Evolutionary conservation across 495 filamentous ascomycete genomes (phyloP), one percentile per base, ranked within the genome.

Genomic region (Podospora australis): DNA sequence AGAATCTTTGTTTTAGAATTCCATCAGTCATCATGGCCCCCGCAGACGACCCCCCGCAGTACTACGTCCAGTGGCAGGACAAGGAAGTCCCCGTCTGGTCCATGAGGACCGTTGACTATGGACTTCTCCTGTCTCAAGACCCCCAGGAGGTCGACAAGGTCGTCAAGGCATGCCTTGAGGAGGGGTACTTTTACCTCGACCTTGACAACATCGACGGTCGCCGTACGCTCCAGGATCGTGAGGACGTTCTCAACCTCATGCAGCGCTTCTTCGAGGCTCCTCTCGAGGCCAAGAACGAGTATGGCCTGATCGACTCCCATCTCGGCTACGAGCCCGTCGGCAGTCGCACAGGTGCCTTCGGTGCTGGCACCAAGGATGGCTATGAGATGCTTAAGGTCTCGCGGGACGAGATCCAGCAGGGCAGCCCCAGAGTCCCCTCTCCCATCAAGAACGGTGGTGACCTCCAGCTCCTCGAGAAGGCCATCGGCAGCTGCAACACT

Each of bases 141-240:
- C 70, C 70, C 17, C 53, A 51, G 42, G 73, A 75, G 59, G 58
- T 72, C 9, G 71, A 76, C 25, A 75, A 69, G 51, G 68, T 80
- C 7, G 53, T 76, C 50, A 55, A 64, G 14, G 66, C 63, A 38
- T 78, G 74, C 58, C 65, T 71, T 50, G 61, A 71, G 11, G 60
- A 70, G 13, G 78, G 77, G 10, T 76, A 75, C 69, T 79, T 81
- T 62, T 74, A 79, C 56, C 72, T 79, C 42, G 70, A 79, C 60
- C 68, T 79, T 23, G 49, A 62, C 42, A 59, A 59, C 50, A 71
- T 74, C 51, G 70, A 74, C 57, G 70, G 70, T 57, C 64, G 68
- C 52, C 46, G 71, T 24, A 64, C 73, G 62, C 59, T 75, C 48
- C 62, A 65, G 29, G 69, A 74, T 58, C 66, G 69, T 53, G 62